Base-by-base conservation (phyloP, 805 yeast species). In the Ogataea pilisensis region DNA sequence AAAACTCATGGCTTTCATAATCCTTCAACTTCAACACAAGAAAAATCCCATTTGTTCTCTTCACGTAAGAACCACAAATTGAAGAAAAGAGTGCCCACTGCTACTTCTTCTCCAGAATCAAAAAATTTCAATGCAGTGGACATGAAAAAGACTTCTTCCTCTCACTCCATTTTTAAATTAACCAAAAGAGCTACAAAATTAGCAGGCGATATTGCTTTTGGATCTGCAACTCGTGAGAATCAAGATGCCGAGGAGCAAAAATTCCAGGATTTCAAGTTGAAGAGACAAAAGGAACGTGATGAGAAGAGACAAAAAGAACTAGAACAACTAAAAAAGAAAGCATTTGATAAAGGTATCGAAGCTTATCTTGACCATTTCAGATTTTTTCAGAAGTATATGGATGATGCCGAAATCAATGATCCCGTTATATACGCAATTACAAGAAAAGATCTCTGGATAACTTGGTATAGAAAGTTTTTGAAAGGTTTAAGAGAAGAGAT, bases 181-280 rank as follows among this genome's bases (percentile, higher is more conserved):
- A 53, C 60, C 7, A 53, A 50, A 27, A 58, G 45, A 39, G 66
- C 64, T 2, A 49, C 60, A 2, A 44, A 48, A 27, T 19, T 61
- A 4, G 65, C 61, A 1, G 61, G 61, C 8, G 64, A 61, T 36
- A 41, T 61, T 8, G 64, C 64, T 1, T 57, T 61, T 41, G 66
- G 66, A 8, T 39, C 52, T 13, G 44, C 57, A 4, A 21, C 46
- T 20, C 20, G 44, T 6, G 38, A 36, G 8, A 16, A 37, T 13
- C 49, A 47, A 8, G 58, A 44, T 3, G 25, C 28, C 5, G 43
- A 35, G 25, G 55, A 50, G 32, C 41, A 20, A n/a, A 38, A 38
- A 31, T 45, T 46, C 19, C 51, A 45, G 27, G 50, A 47, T 18
- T 45, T 47, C 35, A 44, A 37, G 36, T 21, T 34, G 17, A 39